A percentile compares a stretch with the other conserved stretches of the same genome.
Evolutionary conservation across 1,284 basidiomycete species (phyloP).

Genomic region (Boletellus dicymbophilus): DNA sequence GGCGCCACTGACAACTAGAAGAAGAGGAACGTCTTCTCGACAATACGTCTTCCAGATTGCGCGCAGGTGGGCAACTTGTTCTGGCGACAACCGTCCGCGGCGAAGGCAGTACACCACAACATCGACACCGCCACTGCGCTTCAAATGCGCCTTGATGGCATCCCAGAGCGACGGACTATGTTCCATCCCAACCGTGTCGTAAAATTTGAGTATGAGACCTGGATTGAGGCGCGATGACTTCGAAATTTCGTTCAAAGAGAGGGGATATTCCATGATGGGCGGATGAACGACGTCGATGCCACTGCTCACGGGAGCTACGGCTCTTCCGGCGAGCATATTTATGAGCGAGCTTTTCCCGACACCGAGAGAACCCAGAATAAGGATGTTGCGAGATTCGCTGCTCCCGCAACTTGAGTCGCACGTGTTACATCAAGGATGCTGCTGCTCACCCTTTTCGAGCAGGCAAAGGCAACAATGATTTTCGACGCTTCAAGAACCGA

Average conservation of each 20-base stretch:
- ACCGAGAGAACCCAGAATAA: slow-evolving; percentile 29
- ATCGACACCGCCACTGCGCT: slow-evolving; percentile 12
- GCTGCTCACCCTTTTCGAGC: slow-evolving; percentile 13
- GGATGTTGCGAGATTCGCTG: slow-evolving; percentile 18
- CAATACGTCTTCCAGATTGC: slow-evolving; percentile 22
- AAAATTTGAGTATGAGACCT: slow-evolving; percentile 13
- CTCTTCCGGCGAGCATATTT: slow-evolving; percentile 25
- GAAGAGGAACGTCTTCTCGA: slow-evolving; percentile 17
- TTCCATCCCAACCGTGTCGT: slow-evolving; percentile 27
- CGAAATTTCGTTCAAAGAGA: slow-evolving; percentile 11
- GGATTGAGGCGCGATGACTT: neutral
- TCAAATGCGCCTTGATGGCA: slow-evolving; percentile 15
- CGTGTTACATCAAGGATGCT: neutral
- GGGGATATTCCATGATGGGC: slow-evolving; percentile 17
- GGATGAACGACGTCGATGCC: slow-evolving; percentile 21
- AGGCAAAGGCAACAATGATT: neutral
- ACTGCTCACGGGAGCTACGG: slow-evolving; percentile 23
- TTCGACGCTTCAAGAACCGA: neutral
- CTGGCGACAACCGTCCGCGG: slow-evolving; percentile 21
- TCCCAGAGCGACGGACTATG: slow-evolving; percentile 17
- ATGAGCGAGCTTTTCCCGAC: slow-evolving; percentile 32
- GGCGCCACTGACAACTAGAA: slow-evolving; percentile 24
- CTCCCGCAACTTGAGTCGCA: slow-evolving; percentile 1
- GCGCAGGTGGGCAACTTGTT: slow-evolving; percentile 19
- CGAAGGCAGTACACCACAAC: slow-evolving; percentile 30